Percentiles rank a stretch among this genome's conserved stretches.
Conservation (phyloP, 192 early-diverging fungal species). For the Gryganskiella cystojenkinii region DNA sequence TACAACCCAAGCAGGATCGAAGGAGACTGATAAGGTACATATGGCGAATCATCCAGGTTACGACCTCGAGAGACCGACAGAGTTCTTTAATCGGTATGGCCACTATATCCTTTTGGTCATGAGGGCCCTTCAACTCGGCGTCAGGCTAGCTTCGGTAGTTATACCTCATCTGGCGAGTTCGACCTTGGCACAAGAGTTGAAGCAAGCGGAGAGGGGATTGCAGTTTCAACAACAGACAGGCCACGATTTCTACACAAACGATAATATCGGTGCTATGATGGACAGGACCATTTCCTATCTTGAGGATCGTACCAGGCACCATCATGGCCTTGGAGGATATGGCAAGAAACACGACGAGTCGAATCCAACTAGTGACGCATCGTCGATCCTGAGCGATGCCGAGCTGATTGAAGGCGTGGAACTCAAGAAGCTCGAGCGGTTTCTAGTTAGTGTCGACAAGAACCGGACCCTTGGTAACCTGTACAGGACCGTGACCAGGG, state of each 20-base stretch:
- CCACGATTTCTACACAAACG: background rate
- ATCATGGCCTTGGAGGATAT: background rate
- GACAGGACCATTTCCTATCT: background rate
- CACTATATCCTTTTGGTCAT: background rate
- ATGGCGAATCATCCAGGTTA: constrained; percentile 22
- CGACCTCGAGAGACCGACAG: background rate
- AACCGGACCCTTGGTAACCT: constrained; percentile 5
- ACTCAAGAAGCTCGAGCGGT: constrained; percentile 1
- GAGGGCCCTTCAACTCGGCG: no score
- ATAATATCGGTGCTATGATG: background rate
- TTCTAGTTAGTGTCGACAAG: background rate
- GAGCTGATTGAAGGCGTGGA: constrained; percentile 15
- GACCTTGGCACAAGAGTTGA: no score
- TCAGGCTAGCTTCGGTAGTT: no score
- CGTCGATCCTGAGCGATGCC: background rate
- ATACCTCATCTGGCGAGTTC: no score
- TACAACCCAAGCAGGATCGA: background rate
- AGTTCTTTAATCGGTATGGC: constrained; percentile 24
- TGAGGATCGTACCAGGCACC: background rate
- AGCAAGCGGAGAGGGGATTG: background rate
- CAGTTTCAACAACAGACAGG: background rate
- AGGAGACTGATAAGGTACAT: constrained; percentile 7
- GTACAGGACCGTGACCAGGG: constrained; percentile 4
- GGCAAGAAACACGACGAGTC: background rate
- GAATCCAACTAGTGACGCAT: background rate